A percentile compares a stretch with the other conserved stretches of the same genome.
phyloP scores from a whole-genome alignment of 129 eudicot species.

The Helichrysum umbraculigerum region DNA sequence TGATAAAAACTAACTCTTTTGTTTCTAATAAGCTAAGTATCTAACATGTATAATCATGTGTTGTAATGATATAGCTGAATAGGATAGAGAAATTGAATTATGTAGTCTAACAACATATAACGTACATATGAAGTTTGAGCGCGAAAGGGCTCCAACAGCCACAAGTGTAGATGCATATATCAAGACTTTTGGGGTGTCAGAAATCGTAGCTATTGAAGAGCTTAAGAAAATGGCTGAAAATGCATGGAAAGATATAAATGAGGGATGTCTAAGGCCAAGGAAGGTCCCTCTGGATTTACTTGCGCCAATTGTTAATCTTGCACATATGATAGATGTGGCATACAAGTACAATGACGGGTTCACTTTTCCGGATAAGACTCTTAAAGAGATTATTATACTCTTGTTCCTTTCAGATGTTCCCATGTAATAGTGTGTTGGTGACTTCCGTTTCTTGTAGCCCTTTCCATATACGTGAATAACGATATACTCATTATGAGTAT shows the following conservation, averaged over 20 bases:
- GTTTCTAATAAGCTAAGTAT: no score
- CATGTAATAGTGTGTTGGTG: not conserved
- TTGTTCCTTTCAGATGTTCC: not conserved
- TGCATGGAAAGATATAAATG: not conserved
- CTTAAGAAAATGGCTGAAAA: not conserved
- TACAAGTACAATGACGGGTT: not conserved
- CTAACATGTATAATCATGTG: not conserved
- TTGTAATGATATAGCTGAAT: not conserved
- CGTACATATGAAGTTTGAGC: not conserved
- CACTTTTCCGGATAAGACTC: not conserved
- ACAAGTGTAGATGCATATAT: slow-evolving; percentile 1
- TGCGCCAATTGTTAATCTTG: not conserved
- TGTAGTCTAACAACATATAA: not conserved
- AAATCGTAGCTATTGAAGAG: not conserved
- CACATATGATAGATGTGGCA: not conserved
- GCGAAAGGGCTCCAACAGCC: not conserved
- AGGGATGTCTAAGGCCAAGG: not conserved
- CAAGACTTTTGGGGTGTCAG: not conserved
- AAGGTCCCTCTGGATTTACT: not conserved
- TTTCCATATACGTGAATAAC: no score
- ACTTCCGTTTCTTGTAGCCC: not conserved
- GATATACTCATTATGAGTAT: no score
- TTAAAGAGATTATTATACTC: not conserved
- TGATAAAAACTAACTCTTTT: no score
- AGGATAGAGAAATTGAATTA: not conserved